Evolutionary conservation across 768 basidiomycete genomes (phyloP).

Genomic region (Termitomyces sp.): DNA sequence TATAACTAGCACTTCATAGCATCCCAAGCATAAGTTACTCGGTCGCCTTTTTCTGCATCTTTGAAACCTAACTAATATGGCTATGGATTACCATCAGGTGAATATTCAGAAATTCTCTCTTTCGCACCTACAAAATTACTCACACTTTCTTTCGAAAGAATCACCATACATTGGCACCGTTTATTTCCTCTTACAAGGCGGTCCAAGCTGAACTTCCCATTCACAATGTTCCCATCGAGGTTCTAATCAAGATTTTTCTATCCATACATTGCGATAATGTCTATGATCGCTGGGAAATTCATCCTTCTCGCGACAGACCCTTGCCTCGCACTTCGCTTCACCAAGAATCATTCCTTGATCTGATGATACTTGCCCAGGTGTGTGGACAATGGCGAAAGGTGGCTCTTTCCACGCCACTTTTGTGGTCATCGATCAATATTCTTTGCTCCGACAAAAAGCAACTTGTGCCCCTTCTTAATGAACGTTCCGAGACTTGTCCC

Average conservation of each 20-base stretch:
- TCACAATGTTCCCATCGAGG: conserved; percentile 2
- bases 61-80: background rate
- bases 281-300: background rate
- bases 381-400: conserved; percentile 8
- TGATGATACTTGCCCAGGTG: conserved; percentile 11
- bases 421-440: conserved; percentile 11
- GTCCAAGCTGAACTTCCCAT: background rate
- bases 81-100: background rate
- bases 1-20: background rate
- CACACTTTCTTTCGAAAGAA: background rate
- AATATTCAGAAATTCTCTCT: background rate
- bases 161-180: background rate
- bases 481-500: conserved; percentile 1
- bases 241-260: conserved; percentile 10
- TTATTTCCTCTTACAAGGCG: background rate
- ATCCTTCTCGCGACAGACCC: background rate
- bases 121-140: no score
- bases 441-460: background rate
- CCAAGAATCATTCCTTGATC: conserved; percentile 3
- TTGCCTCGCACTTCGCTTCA: conserved; percentile 4
- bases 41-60: background rate
- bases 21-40: background rate
- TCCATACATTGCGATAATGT: background rate
- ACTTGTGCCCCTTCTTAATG: conserved; percentile 1
- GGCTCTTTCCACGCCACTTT: conserved; percentile 6